Conservation (phyloP, 352 stramenopile species). For the Phytophthora aleatoria region DNA sequence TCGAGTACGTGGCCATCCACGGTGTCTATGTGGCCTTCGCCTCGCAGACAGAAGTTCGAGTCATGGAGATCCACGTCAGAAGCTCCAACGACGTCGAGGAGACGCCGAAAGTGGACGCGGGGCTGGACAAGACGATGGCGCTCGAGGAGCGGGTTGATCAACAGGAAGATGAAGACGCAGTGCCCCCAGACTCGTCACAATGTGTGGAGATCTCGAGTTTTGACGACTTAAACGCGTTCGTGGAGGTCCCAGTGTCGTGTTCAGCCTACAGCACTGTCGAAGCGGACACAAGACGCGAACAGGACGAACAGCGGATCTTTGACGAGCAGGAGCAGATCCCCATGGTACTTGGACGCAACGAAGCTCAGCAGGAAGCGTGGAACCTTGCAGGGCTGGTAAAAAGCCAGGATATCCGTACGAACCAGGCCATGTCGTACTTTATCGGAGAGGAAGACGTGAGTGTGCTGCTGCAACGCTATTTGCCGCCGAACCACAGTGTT, state of each 20-base stretch:
- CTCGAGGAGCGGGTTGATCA: slow-evolving; percentile 12
- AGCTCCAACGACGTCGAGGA: slow-evolving; percentile 45
- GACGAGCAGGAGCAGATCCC: slow-evolving; percentile 62
- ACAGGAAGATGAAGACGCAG: slow-evolving; percentile 9
- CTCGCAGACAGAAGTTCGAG: slow-evolving; percentile 76
- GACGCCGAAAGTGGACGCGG: slow-evolving; percentile 15
- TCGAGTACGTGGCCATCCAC: slow-evolving; percentile 85
- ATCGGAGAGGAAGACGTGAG: slow-evolving; percentile 64
- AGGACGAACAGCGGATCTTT: slow-evolving; percentile 57
- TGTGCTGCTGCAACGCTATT: slow-evolving; percentile 72
- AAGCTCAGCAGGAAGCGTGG: slow-evolving; percentile 76
- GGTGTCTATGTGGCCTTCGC: slow-evolving; percentile 77
- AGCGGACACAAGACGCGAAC: slow-evolving; percentile 44
- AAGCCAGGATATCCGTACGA: slow-evolving; percentile 80
- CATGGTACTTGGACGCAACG: slow-evolving; percentile 68
- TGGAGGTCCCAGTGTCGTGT: slow-evolving; percentile 61
- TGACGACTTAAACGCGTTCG: slow-evolving; percentile 51
- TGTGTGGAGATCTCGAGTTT: slow-evolving; percentile 48
- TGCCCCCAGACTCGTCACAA: slow-evolving; percentile 49
- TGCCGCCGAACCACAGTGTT: slow-evolving; percentile 79
- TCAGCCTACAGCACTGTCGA: slow-evolving; percentile 61
- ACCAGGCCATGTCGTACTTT: slow-evolving; percentile 80
- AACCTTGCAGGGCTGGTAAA: slow-evolving; percentile 75
- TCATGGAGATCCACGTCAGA: slow-evolving; percentile 82
- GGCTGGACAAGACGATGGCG: slow-evolving; percentile 18